Conservation (phyloP, 768 basidiomycete species). For the Dentipellis sp. region DNA sequence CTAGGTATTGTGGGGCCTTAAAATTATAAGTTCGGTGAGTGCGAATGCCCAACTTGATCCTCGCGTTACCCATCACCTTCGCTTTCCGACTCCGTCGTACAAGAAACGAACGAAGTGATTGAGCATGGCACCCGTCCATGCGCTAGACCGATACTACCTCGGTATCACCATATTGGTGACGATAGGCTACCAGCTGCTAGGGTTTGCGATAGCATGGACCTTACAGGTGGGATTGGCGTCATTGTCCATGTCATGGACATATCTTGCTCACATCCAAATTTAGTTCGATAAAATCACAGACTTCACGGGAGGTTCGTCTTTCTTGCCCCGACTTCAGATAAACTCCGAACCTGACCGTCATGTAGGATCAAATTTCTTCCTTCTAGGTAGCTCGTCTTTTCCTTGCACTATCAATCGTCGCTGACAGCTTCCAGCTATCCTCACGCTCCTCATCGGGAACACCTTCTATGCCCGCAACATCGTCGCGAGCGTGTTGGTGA, state of each 20-base stretch:
- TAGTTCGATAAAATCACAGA: constrained; percentile 71
- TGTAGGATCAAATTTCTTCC: constrained; percentile 57
- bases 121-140: constrained; percentile 26
- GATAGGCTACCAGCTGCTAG: constrained; percentile 46
- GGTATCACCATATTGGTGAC: constrained; percentile 42
- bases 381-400: constrained; percentile 32
- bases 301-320: constrained; percentile 43
- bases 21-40: no score
- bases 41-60: no score
- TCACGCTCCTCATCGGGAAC: constrained; percentile 53
- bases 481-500: constrained; percentile 46
- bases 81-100: no score
- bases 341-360: neutral
- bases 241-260: neutral
- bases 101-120: no score
- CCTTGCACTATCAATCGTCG: neutral
- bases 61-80: no score
- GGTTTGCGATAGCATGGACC: constrained; percentile 60
- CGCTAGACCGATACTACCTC: constrained; percentile 42
- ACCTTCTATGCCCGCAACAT: constrained; percentile 53
- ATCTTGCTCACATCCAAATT: neutral
- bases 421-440: constrained; percentile 31
- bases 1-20: no score
- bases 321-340: neutral
- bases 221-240: constrained; percentile 28